These are phyloP conservation scores for Thalassiosira hispida DNA, from an alignment of 352 stramenopile species.

Conservation along the genomic window DNA sequence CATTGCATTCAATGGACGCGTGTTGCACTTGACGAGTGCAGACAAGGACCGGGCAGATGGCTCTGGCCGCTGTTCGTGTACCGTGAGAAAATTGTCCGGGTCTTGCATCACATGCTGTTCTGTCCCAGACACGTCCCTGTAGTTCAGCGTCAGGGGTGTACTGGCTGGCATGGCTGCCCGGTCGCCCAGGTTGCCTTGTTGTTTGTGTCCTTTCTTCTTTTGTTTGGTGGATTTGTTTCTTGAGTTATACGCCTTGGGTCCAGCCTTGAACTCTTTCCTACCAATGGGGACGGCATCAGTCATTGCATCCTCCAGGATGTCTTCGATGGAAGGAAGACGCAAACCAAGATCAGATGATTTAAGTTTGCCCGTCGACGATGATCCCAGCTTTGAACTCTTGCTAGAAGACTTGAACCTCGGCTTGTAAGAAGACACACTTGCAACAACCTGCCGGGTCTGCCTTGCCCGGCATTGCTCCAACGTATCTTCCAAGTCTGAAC, in stretches of 20 bases:
- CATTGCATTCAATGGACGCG: slow-evolving; percentile 17
- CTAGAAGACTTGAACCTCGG: slow-evolving; percentile 4
- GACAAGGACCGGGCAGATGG: slow-evolving; percentile 13
- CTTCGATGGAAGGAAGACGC: slow-evolving; percentile 11
- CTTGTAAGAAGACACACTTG: slow-evolving; percentile 20
- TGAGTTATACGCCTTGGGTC: not conserved
- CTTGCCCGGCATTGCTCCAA: slow-evolving; percentile 18
- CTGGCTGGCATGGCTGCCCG: not conserved
- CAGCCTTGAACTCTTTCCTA: not conserved
- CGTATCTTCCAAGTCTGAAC: slow-evolving; percentile 25
- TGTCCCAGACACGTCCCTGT: slow-evolving; percentile 5
- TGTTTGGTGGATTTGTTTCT: not conserved
- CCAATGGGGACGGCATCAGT: not conserved
- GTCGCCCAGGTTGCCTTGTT: not conserved
- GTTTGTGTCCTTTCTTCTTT: not conserved
- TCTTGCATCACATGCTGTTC: not conserved
- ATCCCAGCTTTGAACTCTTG: slow-evolving; percentile 1
- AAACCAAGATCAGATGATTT: not conserved
- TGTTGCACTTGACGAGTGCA: slow-evolving; percentile 26
- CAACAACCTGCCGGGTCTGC: slow-evolving; percentile 26
- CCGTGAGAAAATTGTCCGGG: slow-evolving; percentile 21
- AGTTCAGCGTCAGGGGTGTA: slow-evolving; percentile 3
- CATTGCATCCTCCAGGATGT: slow-evolving; percentile 17
- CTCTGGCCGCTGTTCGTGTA: slow-evolving; percentile 10
- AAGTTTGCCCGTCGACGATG: not conserved